Evolutionary conservation across 805 yeast species (phyloP), one percentile per base, ranked within the genome.

Genomic region (Kurtzmaniella fragi): DNA sequence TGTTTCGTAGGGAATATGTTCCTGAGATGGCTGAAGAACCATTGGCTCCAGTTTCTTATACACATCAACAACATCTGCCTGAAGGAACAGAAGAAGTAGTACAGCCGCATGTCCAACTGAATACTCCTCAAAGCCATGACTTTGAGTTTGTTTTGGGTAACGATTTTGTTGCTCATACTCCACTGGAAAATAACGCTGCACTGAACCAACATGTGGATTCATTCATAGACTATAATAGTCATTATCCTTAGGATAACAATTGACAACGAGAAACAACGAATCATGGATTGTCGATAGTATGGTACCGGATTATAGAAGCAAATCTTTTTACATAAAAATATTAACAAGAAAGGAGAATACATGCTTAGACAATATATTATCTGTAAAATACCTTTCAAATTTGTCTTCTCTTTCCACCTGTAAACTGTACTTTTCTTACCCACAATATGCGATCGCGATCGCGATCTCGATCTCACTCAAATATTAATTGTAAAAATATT

Each of bases 171-270:
- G 36, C 34, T 32, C 44, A 39, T 35, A 40, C 41, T 4, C 37
- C 43, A n/a, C 34, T 37, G 17, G 33, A 38, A 14, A 39, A 39
- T 14, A 31, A 32, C 27, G 17, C 41, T 3, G 23, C 44, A 3
- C 25, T 38, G 12, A 42, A 42, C 35, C 50, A 45, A 17, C 35
- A 31, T 14, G 42, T 50, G 16, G 57, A 54, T 28, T 44, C 46
- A 26, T 50, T 52, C 37, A 52, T 50, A 15, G 63, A 60, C 41
- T 59, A 54, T 43, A 46, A 51, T 40, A 52, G 43, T 23, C 45
- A 47, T 34, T 41, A 42, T 31, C 34, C 35, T 20, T 35, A 25
- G 14, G 20, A 8, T 11, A 26, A 17, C 20, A 31, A 16, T 31
- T 25, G 34, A 32, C 14, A 17, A 8, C 8, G 25, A 20, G 5